These are phyloP conservation scores for Aspergillus uvarum DNA, from an alignment of 2,329 filamentous ascomycete genomes.

Conservation along the genomic window DNA sequence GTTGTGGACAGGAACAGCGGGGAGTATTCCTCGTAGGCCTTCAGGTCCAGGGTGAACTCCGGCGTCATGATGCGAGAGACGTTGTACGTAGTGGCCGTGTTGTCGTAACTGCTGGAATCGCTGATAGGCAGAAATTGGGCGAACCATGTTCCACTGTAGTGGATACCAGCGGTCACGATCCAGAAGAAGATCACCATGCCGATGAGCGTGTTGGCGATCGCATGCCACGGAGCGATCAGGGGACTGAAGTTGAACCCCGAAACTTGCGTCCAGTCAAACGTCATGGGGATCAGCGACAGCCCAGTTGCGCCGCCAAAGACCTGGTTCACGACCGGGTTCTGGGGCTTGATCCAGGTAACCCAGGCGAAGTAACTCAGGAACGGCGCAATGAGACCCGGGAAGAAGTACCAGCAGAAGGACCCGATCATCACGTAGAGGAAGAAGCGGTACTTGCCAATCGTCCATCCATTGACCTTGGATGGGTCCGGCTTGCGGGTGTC, in stretches of 20 bases:
- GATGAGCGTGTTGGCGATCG: conserved; percentile 70
- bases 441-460: conserved; percentile 64
- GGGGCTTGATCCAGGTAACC: conserved; percentile 68
- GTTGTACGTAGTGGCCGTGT: conserved; percentile 64
- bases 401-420: conserved; percentile 67
- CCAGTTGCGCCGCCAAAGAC: conserved; percentile 70
- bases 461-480: conserved; percentile 60
- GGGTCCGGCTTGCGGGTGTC: conserved; percentile 59
- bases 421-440: conserved; percentile 59
- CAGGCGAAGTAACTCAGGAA: conserved; percentile 71
- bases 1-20: conserved; percentile 64
- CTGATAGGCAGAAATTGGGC: conserved; percentile 66
- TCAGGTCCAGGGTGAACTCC: conserved; percentile 62
- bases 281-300: conserved; percentile 67
- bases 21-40: conserved; percentile 66
- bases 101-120: conserved; percentile 70
- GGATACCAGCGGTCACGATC: conserved; percentile 58
- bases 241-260: conserved; percentile 68
- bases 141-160: conserved; percentile 68
- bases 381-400: conserved; percentile 67
- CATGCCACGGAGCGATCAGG: conserved; percentile 70
- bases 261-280: conserved; percentile 75
- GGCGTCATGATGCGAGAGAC: conserved; percentile 62
- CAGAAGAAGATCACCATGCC: conserved; percentile 67
- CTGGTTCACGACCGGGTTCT: conserved; percentile 69